Evolutionary conservation across 23 red algal species (phyloP).

Genomic region (Agarophyton chilense): DNA sequence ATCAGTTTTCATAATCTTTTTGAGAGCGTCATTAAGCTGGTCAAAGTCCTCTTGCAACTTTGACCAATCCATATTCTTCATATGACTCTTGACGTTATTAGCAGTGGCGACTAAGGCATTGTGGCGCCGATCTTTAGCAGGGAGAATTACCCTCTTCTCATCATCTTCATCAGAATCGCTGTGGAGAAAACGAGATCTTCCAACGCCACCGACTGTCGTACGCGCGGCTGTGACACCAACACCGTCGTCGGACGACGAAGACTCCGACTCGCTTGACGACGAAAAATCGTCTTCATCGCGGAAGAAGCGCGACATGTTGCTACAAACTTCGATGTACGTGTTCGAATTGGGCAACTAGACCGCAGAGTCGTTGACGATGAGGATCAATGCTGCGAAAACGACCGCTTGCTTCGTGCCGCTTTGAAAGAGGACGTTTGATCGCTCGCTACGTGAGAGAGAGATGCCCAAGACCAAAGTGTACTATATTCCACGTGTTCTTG

Average conservation of each 20-base stretch:
- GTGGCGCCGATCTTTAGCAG: slow-evolving; percentile 79
- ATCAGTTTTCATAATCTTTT: slow-evolving; percentile 76
- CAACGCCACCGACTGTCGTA: slow-evolving; percentile 45
- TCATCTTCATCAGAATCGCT: slow-evolving; percentile 95
- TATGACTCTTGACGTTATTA: slow-evolving; percentile 81
- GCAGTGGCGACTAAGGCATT: slow-evolving; percentile 76
- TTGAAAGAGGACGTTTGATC: too few species aligned
- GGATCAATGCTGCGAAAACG: too few species aligned
- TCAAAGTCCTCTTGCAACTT: slow-evolving; percentile 90
- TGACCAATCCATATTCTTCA: slow-evolving; percentile 94
- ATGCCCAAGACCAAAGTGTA: too few species aligned
- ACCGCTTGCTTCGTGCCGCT: too few species aligned
- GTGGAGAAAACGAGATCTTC: slow-evolving; percentile 49
- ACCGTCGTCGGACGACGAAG: slow-evolving; percentile 53
- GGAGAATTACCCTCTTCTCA: slow-evolving; percentile 74
- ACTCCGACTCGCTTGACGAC: slow-evolving; percentile 55
- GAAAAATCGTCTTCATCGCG: slow-evolving; percentile 59
- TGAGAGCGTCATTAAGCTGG: slow-evolving; percentile 74
- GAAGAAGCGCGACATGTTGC: slow-evolving; percentile 70
- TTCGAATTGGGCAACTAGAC: too few species aligned
- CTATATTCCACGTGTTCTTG: too few species aligned
- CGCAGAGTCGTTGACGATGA: too few species aligned
- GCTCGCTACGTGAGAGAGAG: too few species aligned
- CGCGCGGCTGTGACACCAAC: slow-evolving; percentile 1
- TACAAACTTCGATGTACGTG: too few species aligned